Evolutionary conservation across 2,329 filamentous ascomycete genomes (phyloP), one percentile per base, ranked within the genome.

Genomic region (Scolecobasidium constrictum): DNA sequence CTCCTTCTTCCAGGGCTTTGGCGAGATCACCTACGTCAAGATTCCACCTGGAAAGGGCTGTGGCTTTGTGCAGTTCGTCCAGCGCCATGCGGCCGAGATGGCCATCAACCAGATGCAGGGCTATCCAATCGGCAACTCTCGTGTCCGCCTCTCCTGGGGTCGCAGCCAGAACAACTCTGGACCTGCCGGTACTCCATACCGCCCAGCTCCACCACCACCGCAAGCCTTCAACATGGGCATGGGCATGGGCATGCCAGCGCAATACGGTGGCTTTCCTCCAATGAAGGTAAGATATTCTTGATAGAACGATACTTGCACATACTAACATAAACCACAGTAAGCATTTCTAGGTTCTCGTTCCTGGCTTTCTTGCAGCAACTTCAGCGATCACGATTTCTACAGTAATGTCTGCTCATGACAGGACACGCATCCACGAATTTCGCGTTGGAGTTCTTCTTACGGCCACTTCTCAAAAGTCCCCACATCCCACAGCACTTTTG

Each of bases 41-140:
- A 98, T 98, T 46, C 92, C 92, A 42, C 90, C 92, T 50, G 92
- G 92, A 69, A 98, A 98, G 77, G 92, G 92, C 53, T 98, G 92
- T 59, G 92, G 92, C 46, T 98, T 98, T 60, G 92, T 98, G 46
- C 92, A 98, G 67, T 98, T 98, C 56, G 92, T 98, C 45, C 92
- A 98, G 70, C 87, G 92, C 52, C 92, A 98, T 58, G 92, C 92
- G 42, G 92, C 92, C 12, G 92, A 98, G 71, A 98, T 98, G 92
- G 92, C 92, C 53, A 98, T 98, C 76, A 98, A 98, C 70, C 92
- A 98, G 69, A 98, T 98, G 92, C 92, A 98, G 68, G 92, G 92
- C 48, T 98, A 98, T 63, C 92, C 92, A 18, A 98, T 98, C 57
- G 92, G 92, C 44, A 98, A 98, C 74, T 96, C 90, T 37, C 87